These are phyloP conservation scores for Geoglossum glabrum DNA, from an alignment of 495 filamentous ascomycete genomes.

Conservation along the genomic window DNA sequence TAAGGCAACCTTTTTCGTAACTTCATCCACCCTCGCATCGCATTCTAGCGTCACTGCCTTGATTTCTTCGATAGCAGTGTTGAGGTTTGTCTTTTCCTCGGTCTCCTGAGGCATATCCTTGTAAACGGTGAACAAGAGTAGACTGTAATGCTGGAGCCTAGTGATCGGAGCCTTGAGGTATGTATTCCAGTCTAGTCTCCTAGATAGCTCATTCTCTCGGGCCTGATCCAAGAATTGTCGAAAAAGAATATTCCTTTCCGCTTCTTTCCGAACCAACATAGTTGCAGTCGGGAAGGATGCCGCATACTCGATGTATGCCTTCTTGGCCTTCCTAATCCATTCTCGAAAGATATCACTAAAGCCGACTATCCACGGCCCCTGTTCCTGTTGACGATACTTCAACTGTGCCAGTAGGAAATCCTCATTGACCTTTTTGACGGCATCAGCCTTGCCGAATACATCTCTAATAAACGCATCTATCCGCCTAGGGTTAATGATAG, in stretches of 20 bases:
- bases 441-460: constrained; percentile 82
- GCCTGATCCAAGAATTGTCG: constrained; percentile 64
- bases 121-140: constrained; percentile 64
- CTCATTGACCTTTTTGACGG: constrained; percentile 78
- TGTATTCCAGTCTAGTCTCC: constrained; percentile 79
- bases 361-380: constrained; percentile 82
- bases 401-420: constrained; percentile 87
- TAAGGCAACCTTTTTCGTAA: constrained; percentile 76
- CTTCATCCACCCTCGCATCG: constrained; percentile 85
- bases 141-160: constrained; percentile 71
- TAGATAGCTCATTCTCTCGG: constrained; percentile 59
- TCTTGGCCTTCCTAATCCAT: constrained; percentile 90
- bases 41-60: constrained; percentile 81
- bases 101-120: constrained; percentile 66
- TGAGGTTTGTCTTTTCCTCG: constrained; percentile 78
- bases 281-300: constrained; percentile 68
- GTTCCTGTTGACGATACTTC: constrained; percentile 92
- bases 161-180: constrained; percentile 90
- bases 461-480: constrained; percentile 57
- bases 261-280: constrained; percentile 67
- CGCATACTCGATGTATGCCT: constrained; percentile 81
- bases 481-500: constrained; percentile 57
- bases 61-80: constrained; percentile 84
- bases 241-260: constrained; percentile 70
- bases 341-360: constrained; percentile 97